Conservation (phyloP, 805 yeast species). For the Pichia insulana region DNA sequence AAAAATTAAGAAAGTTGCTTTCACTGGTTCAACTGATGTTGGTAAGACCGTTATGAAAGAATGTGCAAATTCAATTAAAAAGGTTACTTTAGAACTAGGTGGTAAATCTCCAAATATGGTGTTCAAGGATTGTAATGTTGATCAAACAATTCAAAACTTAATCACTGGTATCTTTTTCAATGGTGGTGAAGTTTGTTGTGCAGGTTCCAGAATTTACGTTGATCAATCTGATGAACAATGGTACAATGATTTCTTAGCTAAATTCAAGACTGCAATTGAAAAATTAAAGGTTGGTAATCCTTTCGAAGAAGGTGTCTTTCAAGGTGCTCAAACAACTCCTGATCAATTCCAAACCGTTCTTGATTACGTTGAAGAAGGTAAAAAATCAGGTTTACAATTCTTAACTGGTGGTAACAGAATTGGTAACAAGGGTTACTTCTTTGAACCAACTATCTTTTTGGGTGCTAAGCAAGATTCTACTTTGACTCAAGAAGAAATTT, state of each 20-base stretch:
- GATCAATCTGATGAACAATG: constrained; percentile 46
- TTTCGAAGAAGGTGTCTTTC: constrained; percentile 56
- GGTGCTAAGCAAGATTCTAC: constrained; percentile 48
- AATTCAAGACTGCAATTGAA: constrained; percentile 52
- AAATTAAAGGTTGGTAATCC: constrained; percentile 66
- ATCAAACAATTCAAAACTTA: constrained; percentile 53
- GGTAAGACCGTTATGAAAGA: constrained; percentile 61
- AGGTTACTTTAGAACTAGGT: constrained; percentile 65
- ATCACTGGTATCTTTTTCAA: constrained; percentile 61
- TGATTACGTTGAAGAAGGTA: constrained; percentile 59
- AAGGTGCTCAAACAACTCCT: constrained; percentile 73
- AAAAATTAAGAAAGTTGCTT: constrained; percentile 54
- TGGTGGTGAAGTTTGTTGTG: constrained; percentile 74
- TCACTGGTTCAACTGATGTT: constrained; percentile 70
- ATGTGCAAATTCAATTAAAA: constrained; percentile 52
- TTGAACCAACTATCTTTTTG: constrained; percentile 54
- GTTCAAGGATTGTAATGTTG: constrained; percentile 55
- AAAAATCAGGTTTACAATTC: constrained; percentile 53
- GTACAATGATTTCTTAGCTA: constrained; percentile 52
- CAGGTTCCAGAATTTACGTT: constrained; percentile 71
- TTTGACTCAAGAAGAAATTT: constrained; percentile 57
- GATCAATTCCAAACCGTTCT: constrained; percentile 62
- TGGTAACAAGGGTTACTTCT: constrained; percentile 58
- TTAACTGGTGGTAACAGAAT: constrained; percentile 50
- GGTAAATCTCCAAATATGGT: constrained; percentile 77